These are phyloP conservation scores for Kwoniella shivajii DNA, from an alignment of 1,284 basidiomycete genomes.

Conservation along the genomic window DNA sequence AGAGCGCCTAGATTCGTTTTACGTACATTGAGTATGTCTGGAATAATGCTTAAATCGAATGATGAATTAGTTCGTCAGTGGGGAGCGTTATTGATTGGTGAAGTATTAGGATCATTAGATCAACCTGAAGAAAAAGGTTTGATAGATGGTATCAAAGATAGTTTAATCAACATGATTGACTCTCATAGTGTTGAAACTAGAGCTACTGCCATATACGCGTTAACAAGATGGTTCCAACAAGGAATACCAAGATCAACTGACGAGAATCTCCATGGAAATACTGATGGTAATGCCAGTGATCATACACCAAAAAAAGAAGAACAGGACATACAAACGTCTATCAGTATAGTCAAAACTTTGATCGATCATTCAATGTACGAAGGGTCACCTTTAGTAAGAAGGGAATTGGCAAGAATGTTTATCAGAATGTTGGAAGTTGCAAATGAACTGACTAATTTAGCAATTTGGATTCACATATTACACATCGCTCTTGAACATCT, in stretches of 20 bases:
- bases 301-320: background rate
- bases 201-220: constrained; percentile 35
- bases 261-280: too few relatives aligned
- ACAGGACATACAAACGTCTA: background rate
- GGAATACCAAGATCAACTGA: background rate
- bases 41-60: constrained; percentile 25
- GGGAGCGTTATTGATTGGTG: constrained; percentile 39
- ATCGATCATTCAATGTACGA: constrained; percentile 20
- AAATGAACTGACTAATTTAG: constrained; percentile 24
- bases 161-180: constrained; percentile 10
- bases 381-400: constrained; percentile 35
- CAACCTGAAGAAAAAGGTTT: constrained; percentile 6
- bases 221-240: constrained; percentile 25
- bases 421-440: constrained; percentile 18
- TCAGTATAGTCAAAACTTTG: background rate
- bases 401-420: constrained; percentile 32
- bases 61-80: constrained; percentile 34
- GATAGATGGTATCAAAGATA: constrained; percentile 6
- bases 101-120: constrained; percentile 26
- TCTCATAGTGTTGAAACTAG: constrained; percentile 30
- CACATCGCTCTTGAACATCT: constrained; percentile 10
- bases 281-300: too few relatives aligned
- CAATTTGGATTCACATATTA: constrained; percentile 20
- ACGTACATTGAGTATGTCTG: constrained; percentile 21
- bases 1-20: constrained; percentile 23